Evolutionary conservation across 495 filamentous ascomycete genomes (phyloP).

Genomic region (Aspergillus wentii): DNA sequence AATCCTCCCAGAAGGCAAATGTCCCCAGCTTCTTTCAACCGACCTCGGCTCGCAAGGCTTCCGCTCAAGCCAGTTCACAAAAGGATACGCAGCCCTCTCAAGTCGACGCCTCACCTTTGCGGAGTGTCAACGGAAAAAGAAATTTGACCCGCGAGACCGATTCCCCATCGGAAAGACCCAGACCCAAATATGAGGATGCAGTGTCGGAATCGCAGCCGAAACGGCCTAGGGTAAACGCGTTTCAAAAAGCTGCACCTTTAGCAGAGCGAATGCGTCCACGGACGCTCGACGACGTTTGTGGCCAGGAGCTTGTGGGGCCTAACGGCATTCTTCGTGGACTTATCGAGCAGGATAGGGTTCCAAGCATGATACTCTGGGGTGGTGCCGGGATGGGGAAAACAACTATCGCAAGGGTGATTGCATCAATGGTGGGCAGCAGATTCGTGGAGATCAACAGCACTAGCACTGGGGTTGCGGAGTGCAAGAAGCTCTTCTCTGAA

Average conservation of each 20-base stretch:
- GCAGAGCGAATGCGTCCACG: conserved; percentile 91
- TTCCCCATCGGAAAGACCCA: conserved; percentile 11
- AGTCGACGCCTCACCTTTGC: conserved; percentile 18
- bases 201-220: conserved; percentile 41
- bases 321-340: conserved; percentile 81
- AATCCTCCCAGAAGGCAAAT: conserved; percentile 42
- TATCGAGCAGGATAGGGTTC: conserved; percentile 81
- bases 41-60: conserved; percentile 47
- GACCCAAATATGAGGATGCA: conserved; percentile 13
- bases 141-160: conserved; percentile 21
- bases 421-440: conserved; percentile 70
- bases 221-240: conserved; percentile 53
- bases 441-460: conserved; percentile 98
- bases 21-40: conserved; percentile 78
- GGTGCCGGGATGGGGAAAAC: conserved; percentile 92
- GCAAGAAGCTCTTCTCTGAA: conserved; percentile 89
- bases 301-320: conserved; percentile 86
- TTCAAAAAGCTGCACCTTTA: conserved; percentile 72
- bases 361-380: conserved; percentile 96
- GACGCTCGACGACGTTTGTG: conserved; percentile 78
- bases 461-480: conserved; percentile 83
- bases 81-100: conserved; percentile 16
- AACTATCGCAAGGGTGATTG: conserved; percentile 90
- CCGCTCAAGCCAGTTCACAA: conserved; percentile 18
- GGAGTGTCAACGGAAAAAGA: conserved; percentile 31